Conservation (phyloP, 2,329 filamentous ascomycete species). For the Pseudocercospora macadamiae region DNA sequence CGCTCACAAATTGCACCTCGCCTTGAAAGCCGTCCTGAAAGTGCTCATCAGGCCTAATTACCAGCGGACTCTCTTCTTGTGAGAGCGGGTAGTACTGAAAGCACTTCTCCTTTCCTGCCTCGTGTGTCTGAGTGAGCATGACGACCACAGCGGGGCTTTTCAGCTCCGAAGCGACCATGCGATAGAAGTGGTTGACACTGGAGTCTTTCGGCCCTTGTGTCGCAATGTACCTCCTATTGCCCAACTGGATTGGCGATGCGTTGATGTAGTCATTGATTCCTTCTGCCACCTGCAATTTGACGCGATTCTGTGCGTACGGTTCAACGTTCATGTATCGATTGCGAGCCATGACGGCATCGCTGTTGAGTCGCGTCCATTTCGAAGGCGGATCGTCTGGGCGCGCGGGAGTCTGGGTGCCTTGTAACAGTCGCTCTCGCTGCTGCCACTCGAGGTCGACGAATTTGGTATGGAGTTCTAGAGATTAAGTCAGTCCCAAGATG, state of each 20-base stretch:
- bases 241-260: conserved; percentile 50
- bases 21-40: conserved; percentile 61
- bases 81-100: conserved; percentile 72
- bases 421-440: conserved; percentile 57
- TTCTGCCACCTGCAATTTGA: conserved; percentile 77
- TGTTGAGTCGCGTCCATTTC: conserved; percentile 62
- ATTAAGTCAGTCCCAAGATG: conserved; percentile 14
- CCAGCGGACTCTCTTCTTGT: conserved; percentile 32
- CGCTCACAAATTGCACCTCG: conserved; percentile 64
- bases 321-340: conserved; percentile 91
- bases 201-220: conserved; percentile 81
- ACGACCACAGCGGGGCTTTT: conserved; percentile 71
- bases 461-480: conserved; percentile 59
- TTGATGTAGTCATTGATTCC: conserved; percentile 60
- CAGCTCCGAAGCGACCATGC: conserved; percentile 78
- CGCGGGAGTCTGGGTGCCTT: conserved; percentile 44
- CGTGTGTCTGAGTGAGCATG: conserved; percentile 90
- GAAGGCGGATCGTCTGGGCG: conserved; percentile 49
- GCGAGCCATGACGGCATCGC: conserved; percentile 61
- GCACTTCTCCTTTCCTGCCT: conserved; percentile 79
- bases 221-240: conserved; percentile 73
- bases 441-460: conserved; percentile 66
- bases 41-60: conserved; percentile 30
- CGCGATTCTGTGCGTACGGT: conserved; percentile 83
- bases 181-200: conserved; percentile 83